These are phyloP conservation scores for Pseudevernia furfuracea DNA, from an alignment of 495 filamentous ascomycete species.

Conservation along the genomic window DNA sequence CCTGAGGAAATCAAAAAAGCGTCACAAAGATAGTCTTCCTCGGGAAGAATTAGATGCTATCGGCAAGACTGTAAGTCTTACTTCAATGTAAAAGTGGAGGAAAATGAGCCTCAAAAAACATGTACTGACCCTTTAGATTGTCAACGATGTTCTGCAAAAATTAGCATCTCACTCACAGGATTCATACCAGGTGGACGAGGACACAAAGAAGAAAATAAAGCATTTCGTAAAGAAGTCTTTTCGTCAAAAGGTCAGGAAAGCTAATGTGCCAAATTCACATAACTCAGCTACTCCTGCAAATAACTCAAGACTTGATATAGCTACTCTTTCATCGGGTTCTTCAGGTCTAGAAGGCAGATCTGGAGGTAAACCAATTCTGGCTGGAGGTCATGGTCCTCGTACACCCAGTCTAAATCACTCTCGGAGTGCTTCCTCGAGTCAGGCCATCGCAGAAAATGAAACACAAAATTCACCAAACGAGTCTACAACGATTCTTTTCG, in stretches of 20 bases:
- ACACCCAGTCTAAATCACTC: not conserved
- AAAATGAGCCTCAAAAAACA: not conserved
- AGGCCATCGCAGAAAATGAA: not conserved
- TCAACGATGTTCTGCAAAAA: not conserved
- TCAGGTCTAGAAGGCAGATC: not conserved
- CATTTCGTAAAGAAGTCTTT: constrained; percentile 11
- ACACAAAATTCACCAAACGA: not conserved
- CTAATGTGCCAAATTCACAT: not conserved
- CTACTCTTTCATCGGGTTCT: not conserved
- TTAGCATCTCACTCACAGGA: not conserved
- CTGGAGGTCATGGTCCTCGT: not conserved
- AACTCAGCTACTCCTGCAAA: not conserved
- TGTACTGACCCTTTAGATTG: not conserved
- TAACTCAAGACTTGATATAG: not conserved
- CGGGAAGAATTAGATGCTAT: not conserved
- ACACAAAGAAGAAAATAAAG: constrained; percentile 9
- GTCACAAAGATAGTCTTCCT: not conserved
- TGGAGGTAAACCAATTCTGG: not conserved
- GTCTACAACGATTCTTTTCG: constrained; percentile 1
- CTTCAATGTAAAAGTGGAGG: not conserved
- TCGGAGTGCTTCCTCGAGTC: not conserved
- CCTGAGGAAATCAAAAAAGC: not conserved
- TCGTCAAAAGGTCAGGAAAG: not conserved
- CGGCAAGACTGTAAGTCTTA: constrained; percentile 8
- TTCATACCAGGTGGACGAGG: not conserved